A percentile compares a stretch with the other conserved stretches of the same genome.
phyloP scores from a whole-genome alignment of 176 grass and related monocot genomes.

The Otatea glauca region DNA sequence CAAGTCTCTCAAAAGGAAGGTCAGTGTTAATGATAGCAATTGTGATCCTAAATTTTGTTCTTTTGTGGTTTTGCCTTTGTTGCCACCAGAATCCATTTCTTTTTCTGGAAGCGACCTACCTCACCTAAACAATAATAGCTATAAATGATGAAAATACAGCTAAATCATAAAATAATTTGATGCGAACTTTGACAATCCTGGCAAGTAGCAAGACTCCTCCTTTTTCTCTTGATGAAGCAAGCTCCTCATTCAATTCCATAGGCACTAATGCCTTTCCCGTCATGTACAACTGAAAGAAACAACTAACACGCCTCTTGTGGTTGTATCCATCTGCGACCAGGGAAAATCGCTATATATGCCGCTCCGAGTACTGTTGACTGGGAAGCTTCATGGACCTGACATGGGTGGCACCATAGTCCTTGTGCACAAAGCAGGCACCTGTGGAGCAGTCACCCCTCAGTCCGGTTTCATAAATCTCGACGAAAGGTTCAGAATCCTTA shows the following conservation, averaged over 20 bases:
- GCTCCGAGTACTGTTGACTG: constrained; percentile 74
- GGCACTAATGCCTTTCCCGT: not conserved
- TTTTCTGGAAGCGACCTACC: constrained; percentile 3
- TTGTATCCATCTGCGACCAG: constrained; percentile 46
- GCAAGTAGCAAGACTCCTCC: not conserved
- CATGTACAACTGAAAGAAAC: constrained; percentile 18
- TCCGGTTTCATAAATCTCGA: constrained; percentile 69
- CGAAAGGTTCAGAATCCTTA: constrained; percentile 80
- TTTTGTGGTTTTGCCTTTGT: constrained; percentile 34
- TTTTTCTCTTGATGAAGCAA: not conserved
- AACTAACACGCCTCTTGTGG: not conserved
- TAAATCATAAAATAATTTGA: constrained; percentile 30
- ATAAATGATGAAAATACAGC: constrained; percentile 14
- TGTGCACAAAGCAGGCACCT: constrained; percentile 75
- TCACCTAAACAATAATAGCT: constrained; percentile 7
- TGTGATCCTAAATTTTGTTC: not conserved
- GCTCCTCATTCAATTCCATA: not conserved
- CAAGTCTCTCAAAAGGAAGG: constrained; percentile 83
- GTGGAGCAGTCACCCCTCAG: constrained; percentile 55
- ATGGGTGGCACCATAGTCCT: constrained; percentile 72
- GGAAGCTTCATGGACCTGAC: constrained; percentile 91
- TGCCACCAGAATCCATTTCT: not conserved
- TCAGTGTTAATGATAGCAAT: constrained; percentile 34
- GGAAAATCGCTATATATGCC: constrained; percentile 89
- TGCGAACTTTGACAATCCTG: constrained; percentile 5